Evolutionary conservation across 2,329 filamentous ascomycete species (phyloP).

Genomic region (Arthroderma sp.): DNA sequence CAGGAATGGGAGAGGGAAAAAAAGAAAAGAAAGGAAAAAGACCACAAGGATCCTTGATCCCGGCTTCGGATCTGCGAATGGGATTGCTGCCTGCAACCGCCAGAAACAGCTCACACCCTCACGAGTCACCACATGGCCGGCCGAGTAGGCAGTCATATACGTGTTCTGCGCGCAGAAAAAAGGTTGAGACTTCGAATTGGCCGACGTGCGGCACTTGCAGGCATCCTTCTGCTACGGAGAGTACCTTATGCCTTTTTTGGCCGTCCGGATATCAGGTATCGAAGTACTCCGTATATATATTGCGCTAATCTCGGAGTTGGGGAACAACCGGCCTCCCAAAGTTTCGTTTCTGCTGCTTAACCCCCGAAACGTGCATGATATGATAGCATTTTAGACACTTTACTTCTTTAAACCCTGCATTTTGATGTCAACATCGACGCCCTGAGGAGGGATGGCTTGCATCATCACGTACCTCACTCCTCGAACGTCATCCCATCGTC

Average conservation of each 20-base stretch:
- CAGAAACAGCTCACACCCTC: constrained; percentile 5
- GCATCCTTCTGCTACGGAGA: too few species aligned
- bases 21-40: neutral
- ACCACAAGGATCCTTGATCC: neutral
- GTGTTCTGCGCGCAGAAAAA: neutral
- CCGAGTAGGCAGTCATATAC: neutral
- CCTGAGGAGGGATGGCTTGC: neutral
- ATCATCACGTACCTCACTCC: too few species aligned
- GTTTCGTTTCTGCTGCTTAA: neutral
- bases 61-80: constrained; percentile 2
- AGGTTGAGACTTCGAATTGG: too few species aligned
- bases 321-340: neutral
- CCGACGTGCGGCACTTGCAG: too few species aligned
- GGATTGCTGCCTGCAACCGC: constrained; percentile 4
- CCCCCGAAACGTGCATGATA: neutral
- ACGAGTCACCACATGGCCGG: constrained; percentile 3
- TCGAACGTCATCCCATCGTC: neutral
- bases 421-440: neutral
- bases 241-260: too few species aligned
- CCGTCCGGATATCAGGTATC: too few species aligned
- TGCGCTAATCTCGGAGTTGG: neutral
- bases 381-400: neutral
- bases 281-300: neutral
- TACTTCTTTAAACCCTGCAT: neutral
- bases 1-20: too few species aligned